A percentile compares a stretch with the other conserved stretches of the same genome.
phyloP scores from a whole-genome alignment of 192 early-diverging fungal species.

The Umbelopsis vinacea region DNA sequence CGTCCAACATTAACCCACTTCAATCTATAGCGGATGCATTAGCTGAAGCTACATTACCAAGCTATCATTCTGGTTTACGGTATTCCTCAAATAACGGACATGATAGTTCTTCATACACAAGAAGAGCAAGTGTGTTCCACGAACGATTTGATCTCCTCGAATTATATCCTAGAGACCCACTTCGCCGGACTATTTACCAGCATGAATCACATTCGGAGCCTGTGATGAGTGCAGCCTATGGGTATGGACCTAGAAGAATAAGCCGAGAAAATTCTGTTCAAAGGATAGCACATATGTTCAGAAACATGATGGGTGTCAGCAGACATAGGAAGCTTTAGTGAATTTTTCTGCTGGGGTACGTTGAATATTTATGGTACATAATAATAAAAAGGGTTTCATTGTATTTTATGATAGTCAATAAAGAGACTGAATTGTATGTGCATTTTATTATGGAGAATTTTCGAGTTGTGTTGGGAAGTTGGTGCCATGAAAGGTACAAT shows the following conservation, averaged over 20 bases:
- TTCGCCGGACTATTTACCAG: neutral
- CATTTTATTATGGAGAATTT: neutral
- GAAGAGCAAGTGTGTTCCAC: neutral
- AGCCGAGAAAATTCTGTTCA: neutral
- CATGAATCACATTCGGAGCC: neutral
- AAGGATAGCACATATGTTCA: neutral
- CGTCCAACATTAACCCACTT: neutral
- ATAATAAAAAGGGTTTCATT: neutral
- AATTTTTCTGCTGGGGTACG: neutral
- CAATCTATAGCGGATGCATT: neutral
- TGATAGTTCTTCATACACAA: neutral
- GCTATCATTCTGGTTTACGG: neutral
- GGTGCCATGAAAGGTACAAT: neutral
- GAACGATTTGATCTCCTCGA: conserved; percentile 8
- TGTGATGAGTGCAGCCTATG: neutral
- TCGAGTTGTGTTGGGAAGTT: neutral
- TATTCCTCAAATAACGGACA: neutral
- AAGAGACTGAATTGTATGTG: too few relatives aligned
- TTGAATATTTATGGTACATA: neutral
- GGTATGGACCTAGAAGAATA: neutral
- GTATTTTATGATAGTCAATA: too few relatives aligned
- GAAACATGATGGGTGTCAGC: neutral
- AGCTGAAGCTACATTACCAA: neutral
- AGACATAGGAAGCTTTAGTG: neutral
- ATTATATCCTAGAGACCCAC: neutral